These are phyloP conservation scores for Kazachstania psychrophila DNA, from an alignment of 805 yeast species.

Conservation along the genomic window DNA sequence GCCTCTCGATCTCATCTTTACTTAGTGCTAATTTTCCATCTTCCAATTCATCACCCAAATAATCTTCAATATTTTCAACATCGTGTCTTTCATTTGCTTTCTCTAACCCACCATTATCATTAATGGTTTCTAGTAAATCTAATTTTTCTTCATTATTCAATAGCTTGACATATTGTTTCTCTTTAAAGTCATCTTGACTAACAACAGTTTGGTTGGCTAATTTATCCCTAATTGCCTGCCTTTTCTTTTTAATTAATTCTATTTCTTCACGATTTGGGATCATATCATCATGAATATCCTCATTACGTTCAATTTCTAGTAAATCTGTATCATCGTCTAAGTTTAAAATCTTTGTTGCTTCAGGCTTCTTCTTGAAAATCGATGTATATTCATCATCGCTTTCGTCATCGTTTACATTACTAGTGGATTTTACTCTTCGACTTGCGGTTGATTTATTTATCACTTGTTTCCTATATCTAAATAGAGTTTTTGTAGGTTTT, in stretches of 20 bases:
- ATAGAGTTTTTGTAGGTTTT: too few relatives aligned
- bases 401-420: neutral
- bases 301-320: neutral
- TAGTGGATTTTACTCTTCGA: too few relatives aligned
- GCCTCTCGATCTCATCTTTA: conserved; percentile 9
- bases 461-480: too few relatives aligned
- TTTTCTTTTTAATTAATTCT: neutral
- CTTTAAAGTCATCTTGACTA: conserved; percentile 6
- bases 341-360: neutral
- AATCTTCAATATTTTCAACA: conserved; percentile 6
- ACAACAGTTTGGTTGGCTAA: too few relatives aligned
- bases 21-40: conserved; percentile 24
- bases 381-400: neutral
- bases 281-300: conserved; percentile 1
- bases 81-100: conserved; percentile 10
- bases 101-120: conserved; percentile 11
- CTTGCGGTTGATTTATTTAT: too few relatives aligned
- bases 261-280: neutral
- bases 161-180: conserved; percentile 21
- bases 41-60: conserved; percentile 13
- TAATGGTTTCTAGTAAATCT: conserved; percentile 18
- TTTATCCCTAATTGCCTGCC: neutral
- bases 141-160: conserved; percentile 22
- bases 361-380: neutral
- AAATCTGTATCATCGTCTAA: conserved; percentile 3